Conservation (phyloP, 805 yeast species). For the Saturnispora besseyi region DNA sequence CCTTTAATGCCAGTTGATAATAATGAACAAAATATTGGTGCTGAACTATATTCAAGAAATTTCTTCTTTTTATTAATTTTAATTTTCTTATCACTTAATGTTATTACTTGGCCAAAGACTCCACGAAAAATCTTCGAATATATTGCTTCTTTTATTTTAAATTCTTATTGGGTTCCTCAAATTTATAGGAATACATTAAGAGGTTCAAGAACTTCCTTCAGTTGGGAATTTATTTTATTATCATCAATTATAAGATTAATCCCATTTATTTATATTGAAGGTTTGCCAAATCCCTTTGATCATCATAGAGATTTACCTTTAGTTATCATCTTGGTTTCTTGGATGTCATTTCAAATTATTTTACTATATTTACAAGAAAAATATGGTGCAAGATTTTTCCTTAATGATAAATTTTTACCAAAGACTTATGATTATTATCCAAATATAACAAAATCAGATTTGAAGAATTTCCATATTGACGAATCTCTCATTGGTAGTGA, state of each 20-base stretch:
- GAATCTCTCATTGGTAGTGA: constrained; percentile 20
- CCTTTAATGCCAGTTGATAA: constrained; percentile 22
- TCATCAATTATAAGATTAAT: constrained; percentile 51
- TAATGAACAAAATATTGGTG: constrained; percentile 48
- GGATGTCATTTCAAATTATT: constrained; percentile 54
- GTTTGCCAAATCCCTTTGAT: constrained; percentile 49
- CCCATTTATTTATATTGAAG: constrained; percentile 53
- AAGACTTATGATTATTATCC: constrained; percentile 81
- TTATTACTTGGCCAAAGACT: constrained; percentile 53
- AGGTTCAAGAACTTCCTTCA: constrained; percentile 57
- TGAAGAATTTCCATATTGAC: constrained; percentile 45
- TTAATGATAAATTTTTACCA: constrained; percentile 69
- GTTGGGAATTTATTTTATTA: constrained; percentile 70
- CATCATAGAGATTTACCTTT: constrained; percentile 55
- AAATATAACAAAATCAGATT: constrained; percentile 44
- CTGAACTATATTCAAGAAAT: constrained; percentile 49
- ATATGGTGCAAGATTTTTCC: constrained; percentile 75
- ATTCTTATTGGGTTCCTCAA: constrained; percentile 86
- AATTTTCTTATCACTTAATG: constrained; percentile 48
- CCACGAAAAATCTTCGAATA: constrained; percentile 52
- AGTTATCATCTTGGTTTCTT: constrained; percentile 37
- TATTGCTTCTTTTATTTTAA: constrained; percentile 38
- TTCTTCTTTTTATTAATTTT: constrained; percentile 45
- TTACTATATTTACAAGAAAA: constrained; percentile 54
- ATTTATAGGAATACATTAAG: constrained; percentile 66